These are phyloP conservation scores for Phenoliferia sp. DNA, from an alignment of 1,284 basidiomycete species.

Conservation along the genomic window DNA sequence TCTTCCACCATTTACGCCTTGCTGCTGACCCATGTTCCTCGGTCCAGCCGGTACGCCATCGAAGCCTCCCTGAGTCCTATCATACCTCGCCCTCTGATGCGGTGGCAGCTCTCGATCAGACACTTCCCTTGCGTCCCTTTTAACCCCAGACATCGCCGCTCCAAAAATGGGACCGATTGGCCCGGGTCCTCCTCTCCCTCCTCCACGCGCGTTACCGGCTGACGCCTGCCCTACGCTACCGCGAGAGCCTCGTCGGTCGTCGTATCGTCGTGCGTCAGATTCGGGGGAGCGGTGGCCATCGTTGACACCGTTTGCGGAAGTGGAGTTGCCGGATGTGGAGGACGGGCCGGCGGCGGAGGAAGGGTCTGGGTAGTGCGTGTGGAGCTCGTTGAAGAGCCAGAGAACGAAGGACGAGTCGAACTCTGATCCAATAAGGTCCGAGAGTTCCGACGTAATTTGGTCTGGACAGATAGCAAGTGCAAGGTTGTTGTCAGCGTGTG, in stretches of 20 bases:
- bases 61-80: background rate
- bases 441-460: constrained; percentile 72
- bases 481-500: background rate
- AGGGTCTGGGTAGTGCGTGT: constrained; percentile 46
- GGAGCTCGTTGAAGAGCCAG: constrained; percentile 74
- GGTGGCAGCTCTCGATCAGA: background rate
- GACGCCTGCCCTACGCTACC: too few relatives aligned
- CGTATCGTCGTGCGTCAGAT: background rate
- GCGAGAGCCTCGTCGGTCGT: background rate
- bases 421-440: constrained; percentile 50
- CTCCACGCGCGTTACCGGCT: background rate
- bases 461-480: constrained; percentile 46
- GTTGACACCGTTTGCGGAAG: background rate
- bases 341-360: background rate
- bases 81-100: constrained; percentile 15
- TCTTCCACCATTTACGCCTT: background rate
- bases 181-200: background rate
- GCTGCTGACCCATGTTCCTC: background rate
- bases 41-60: constrained; percentile 8
- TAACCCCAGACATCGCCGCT: constrained; percentile 33
- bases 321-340: background rate
- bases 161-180: constrained; percentile 25
- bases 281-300: constrained; percentile 3
- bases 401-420: constrained; percentile 70
- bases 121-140: constrained; percentile 27